Conservation (phyloP, 306 rosid species). For the Cicer yamashitae region DNA sequence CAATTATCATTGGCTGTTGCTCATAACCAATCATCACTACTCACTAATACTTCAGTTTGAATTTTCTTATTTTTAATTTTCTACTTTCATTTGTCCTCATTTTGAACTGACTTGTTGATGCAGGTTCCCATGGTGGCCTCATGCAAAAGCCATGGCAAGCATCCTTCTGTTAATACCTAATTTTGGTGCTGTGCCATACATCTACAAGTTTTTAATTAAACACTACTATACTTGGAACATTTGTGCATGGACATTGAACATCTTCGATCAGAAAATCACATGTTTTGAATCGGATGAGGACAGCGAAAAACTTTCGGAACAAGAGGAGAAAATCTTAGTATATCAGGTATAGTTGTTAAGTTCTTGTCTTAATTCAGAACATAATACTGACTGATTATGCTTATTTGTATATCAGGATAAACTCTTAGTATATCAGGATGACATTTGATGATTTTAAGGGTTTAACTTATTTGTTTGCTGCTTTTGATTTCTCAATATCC, state of each 20-base stretch:
- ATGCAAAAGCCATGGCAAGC: constrained; percentile 56
- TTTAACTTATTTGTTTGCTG: constrained; percentile 1
- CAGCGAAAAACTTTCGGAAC: neutral
- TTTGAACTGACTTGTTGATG: constrained; percentile 35
- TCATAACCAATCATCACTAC: constrained; percentile 9
- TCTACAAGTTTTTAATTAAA: constrained; percentile 50
- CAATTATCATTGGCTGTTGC: neutral
- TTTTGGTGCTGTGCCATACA: constrained; percentile 55
- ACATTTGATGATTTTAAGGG: neutral
- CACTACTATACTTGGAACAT: constrained; percentile 38
- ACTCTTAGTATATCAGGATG: neutral
- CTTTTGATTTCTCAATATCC: constrained; percentile 32
- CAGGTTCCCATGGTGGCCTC: constrained; percentile 71
- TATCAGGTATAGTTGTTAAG: constrained; percentile 46
- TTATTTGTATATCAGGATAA: too few species aligned
- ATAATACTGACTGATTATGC: neutral
- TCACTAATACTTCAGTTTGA: constrained; percentile 5
- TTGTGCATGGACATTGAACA: constrained; percentile 24
- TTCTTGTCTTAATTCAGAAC: constrained; percentile 13
- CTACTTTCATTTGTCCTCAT: constrained; percentile 26
- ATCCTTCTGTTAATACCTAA: constrained; percentile 58
- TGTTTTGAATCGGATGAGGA: constrained; percentile 5
- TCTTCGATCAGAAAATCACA: constrained; percentile 32
- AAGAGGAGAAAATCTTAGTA: constrained; percentile 37
- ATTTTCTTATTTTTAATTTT: constrained; percentile 8